Evolutionary conservation across 2,329 filamentous ascomycete species (phyloP).

Genomic region (Neofusicoccum ribis): DNA sequence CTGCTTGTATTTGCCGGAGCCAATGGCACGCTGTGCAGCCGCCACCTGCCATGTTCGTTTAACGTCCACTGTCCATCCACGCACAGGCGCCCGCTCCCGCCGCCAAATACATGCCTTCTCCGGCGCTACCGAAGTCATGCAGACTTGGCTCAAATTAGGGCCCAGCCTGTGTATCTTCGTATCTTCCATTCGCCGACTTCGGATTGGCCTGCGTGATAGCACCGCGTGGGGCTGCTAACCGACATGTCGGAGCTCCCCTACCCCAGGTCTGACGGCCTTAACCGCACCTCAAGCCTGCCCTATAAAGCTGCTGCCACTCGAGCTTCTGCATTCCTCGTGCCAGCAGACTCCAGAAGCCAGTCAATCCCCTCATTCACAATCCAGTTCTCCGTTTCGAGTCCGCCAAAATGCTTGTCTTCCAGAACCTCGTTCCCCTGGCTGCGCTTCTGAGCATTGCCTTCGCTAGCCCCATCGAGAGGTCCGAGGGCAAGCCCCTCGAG

Average conservation of each 20-base stretch:
- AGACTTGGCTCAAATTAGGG: slow-evolving; percentile 9
- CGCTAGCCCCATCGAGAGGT: slow-evolving; percentile 23
- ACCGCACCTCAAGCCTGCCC: background rate
- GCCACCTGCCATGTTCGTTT: slow-evolving; percentile 7
- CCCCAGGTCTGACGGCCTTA: slow-evolving; percentile 4
- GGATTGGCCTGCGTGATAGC: background rate
- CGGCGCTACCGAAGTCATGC: slow-evolving; percentile 17
- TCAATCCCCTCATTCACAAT: background rate
- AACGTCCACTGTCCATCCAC: background rate
- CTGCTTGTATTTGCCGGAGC: background rate
- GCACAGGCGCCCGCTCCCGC: background rate
- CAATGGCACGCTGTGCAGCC: background rate
- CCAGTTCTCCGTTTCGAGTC: background rate
- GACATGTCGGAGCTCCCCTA: slow-evolving; percentile 7
- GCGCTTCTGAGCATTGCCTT: slow-evolving; percentile 23
- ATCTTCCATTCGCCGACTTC: background rate
- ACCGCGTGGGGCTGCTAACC: background rate
- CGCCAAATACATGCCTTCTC: background rate
- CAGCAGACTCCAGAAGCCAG: background rate
- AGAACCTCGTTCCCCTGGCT: slow-evolving; percentile 17
- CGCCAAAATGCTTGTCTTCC: slow-evolving; percentile 2
- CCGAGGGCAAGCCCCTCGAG: slow-evolving; percentile 25
- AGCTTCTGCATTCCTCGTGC: background rate
- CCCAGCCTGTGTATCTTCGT: slow-evolving; percentile 3
- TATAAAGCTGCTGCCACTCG: background rate